Conservation (phyloP, 2,329 filamentous ascomycete species). For the Pseudohalonectria lignicola region DNA sequence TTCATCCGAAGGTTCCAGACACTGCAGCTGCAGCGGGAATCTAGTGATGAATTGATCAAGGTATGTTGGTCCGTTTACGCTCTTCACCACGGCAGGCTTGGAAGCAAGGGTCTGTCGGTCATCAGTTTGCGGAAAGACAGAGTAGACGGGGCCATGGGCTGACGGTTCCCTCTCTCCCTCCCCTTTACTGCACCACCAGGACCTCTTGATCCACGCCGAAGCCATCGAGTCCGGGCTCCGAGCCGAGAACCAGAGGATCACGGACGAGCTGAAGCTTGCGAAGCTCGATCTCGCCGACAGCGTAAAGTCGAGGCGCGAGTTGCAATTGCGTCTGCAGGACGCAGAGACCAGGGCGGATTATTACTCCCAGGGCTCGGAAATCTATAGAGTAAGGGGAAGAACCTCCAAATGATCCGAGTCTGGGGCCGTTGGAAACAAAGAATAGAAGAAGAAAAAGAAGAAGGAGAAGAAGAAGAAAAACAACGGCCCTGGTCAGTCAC, state of each 20-base stretch:
- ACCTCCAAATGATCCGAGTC: too few species aligned
- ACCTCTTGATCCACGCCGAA: conserved; percentile 34
- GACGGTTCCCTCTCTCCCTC: neutral
- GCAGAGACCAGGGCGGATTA: conserved; percentile 23
- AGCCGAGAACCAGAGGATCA: conserved; percentile 31
- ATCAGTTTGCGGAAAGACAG: too few species aligned
- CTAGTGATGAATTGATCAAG: conserved; percentile 33
- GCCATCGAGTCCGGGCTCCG: conserved; percentile 28
- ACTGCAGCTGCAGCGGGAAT: conserved; percentile 28
- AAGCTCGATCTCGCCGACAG: conserved; percentile 40
- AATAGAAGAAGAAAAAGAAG: too few species aligned
- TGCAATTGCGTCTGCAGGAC: conserved; percentile 35
- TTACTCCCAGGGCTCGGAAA: conserved; percentile 25
- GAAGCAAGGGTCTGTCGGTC: conserved; percentile 1
- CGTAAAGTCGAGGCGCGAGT: conserved; percentile 33
- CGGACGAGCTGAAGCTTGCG: conserved; percentile 27
- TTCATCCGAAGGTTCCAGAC: conserved; percentile 36
- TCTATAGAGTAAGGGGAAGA: conserved; percentile 30
- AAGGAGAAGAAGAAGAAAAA: too few species aligned
- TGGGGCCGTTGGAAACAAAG: too few species aligned
- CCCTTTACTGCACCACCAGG: conserved; percentile 18
- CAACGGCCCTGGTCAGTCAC: too few species aligned
- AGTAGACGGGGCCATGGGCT: too few species aligned
- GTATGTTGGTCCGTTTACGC: conserved; percentile 17
- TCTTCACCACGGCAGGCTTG: conserved; percentile 2